phyloP scores from a whole-genome alignment of 768 basidiomycete species.

The Kwoniella heveanensis region DNA sequence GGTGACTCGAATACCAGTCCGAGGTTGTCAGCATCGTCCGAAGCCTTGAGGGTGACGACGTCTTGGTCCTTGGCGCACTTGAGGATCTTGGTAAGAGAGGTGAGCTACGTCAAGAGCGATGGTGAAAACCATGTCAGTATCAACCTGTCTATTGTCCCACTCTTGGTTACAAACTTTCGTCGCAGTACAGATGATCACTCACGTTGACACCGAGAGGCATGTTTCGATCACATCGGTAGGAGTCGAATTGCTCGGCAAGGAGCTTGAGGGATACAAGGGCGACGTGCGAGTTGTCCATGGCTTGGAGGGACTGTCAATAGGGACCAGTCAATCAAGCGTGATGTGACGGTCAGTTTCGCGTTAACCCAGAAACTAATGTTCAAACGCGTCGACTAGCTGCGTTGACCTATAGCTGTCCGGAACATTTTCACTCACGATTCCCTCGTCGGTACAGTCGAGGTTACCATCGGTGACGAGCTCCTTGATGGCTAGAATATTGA shows the following conservation, averaged over 20 bases:
- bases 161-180: too few relatives aligned
- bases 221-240: constrained; percentile 90
- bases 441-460: constrained; percentile 95
- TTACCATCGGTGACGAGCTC: constrained; percentile 97
- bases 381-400: background rate
- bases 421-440: constrained; percentile 67
- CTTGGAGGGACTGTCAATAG: constrained; percentile 78
- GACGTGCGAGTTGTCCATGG: constrained; percentile 99
- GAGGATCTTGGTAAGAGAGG: constrained; percentile 87
- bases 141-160: too few relatives aligned
- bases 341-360: background rate
- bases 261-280: constrained; percentile 90
- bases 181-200: too few relatives aligned
- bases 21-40: constrained; percentile 84
- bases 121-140: too few relatives aligned
- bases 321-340: background rate
- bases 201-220: constrained; percentile 63
- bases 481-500: constrained; percentile 80
- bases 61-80: constrained; percentile 98
- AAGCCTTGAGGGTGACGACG: constrained; percentile 82
- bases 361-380: background rate
- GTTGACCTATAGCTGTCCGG: too few relatives aligned
- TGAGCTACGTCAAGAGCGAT: constrained; percentile 73
- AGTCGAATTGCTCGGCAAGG: constrained; percentile 71
- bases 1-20: constrained; percentile 87